Percentiles rank a stretch among this genome's conserved stretches.
phyloP scores from a whole-genome alignment of 495 filamentous ascomycete species.

The Entonaema liquescens region DNA sequence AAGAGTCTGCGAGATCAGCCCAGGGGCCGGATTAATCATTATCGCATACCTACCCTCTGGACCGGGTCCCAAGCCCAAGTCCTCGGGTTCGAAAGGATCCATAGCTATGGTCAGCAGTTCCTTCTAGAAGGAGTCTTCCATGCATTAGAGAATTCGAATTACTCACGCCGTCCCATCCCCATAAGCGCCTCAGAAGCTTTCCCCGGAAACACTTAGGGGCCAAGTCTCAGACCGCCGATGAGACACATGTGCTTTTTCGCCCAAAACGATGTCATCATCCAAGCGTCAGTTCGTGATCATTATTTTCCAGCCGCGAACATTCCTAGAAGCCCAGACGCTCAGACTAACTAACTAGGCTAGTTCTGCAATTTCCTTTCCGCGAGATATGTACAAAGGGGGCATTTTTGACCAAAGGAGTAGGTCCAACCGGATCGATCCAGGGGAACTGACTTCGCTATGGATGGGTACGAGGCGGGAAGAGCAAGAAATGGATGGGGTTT shows the following conservation, averaged over 20 bases:
- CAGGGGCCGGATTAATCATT: background rate
- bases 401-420: background rate
- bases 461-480: background rate
- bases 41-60: background rate
- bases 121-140: slow-evolving; percentile 1
- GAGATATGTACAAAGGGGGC: background rate
- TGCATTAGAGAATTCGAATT: background rate
- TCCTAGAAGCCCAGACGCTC: background rate
- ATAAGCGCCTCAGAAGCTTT: background rate
- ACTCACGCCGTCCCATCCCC: background rate
- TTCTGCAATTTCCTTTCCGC: background rate
- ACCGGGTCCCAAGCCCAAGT: background rate
- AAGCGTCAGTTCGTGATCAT: background rate
- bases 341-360: background rate
- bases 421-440: background rate
- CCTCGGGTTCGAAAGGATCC: slow-evolving; percentile 14
- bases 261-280: background rate
- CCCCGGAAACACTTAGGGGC: background rate
- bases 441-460: background rate
- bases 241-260: no score
- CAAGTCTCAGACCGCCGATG: background rate
- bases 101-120: background rate
- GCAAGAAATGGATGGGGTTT: background rate
- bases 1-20: slow-evolving; percentile 14
- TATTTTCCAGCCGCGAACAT: background rate